A percentile compares a stretch with the other conserved stretches of the same genome.
These are phyloP conservation scores for Zalaria obscura DNA, from an alignment of 2,329 filamentous ascomycete species.

Conservation along the genomic window DNA sequence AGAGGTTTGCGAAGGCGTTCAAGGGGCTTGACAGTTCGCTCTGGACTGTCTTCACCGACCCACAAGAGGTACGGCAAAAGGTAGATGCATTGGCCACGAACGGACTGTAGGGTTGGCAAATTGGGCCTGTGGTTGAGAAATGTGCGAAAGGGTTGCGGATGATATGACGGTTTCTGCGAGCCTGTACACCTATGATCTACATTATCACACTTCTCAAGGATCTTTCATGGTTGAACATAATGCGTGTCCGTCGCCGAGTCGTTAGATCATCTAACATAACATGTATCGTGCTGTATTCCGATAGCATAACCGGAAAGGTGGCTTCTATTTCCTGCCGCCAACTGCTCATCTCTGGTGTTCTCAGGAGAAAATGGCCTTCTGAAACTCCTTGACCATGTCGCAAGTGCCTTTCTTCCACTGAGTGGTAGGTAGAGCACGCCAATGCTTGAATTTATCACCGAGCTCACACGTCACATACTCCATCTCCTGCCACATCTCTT, in stretches of 20 bases:
- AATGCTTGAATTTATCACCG: conserved; percentile 8
- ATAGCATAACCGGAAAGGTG: too few species aligned
- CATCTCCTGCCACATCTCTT: conserved; percentile 11
- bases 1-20: conserved; percentile 75
- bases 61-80: conserved; percentile 44
- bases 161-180: too few species aligned
- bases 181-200: too few species aligned
- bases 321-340: too few species aligned
- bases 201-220: too few species aligned
- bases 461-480: conserved; percentile 10
- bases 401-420: not conserved
- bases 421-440: conserved; percentile 1
- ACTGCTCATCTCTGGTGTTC: too few species aligned
- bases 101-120: not conserved
- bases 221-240: too few species aligned
- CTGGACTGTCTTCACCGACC: conserved; percentile 75
- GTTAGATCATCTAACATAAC: too few species aligned
- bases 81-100: conserved; percentile 16
- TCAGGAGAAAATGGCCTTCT: not conserved
- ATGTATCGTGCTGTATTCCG: too few species aligned
- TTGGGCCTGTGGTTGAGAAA: too few species aligned
- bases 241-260: too few species aligned
- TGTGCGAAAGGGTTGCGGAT: too few species aligned
- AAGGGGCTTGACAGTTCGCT: conserved; percentile 51
- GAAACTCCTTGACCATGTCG: conserved; percentile 1